These are phyloP conservation scores for Aspergillus sp. DNA, from an alignment of 2,329 filamentous ascomycete species.

Conservation along the genomic window DNA sequence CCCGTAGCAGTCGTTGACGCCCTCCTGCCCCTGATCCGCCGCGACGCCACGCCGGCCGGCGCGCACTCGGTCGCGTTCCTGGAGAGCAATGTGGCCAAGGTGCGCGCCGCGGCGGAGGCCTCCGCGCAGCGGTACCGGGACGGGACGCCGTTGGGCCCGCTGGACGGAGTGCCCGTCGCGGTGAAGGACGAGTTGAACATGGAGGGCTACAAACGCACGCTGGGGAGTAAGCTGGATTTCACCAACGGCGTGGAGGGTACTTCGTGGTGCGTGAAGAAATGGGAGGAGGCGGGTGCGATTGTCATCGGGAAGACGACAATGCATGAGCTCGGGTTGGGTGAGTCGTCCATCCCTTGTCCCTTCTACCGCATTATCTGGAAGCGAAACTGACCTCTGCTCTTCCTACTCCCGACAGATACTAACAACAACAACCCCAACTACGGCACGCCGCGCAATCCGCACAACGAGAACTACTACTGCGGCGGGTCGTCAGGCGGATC, in stretches of 20 bases:
- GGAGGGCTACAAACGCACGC: slow-evolving; percentile 66
- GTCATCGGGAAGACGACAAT: slow-evolving; percentile 75
- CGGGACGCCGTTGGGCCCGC: slow-evolving; percentile 63
- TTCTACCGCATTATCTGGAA: neutral
- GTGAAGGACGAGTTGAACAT: slow-evolving; percentile 80
- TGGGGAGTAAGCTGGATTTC: slow-evolving; percentile 63
- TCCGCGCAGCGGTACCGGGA: slow-evolving; percentile 71
- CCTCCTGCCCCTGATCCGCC: slow-evolving; percentile 68
- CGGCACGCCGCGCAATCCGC: slow-evolving; percentile 75
- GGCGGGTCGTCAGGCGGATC: slow-evolving; percentile 79
- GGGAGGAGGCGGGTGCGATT: slow-evolving; percentile 72
- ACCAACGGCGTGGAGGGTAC: slow-evolving; percentile 54
- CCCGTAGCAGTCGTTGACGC: slow-evolving; percentile 70
- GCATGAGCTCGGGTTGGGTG: slow-evolving; percentile 74
- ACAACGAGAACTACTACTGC: slow-evolving; percentile 73
- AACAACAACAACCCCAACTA: slow-evolving; percentile 77
- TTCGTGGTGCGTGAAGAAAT: slow-evolving; percentile 68
- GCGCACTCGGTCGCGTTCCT: slow-evolving; percentile 72
- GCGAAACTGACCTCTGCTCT: neutral
- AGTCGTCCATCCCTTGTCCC: slow-evolving; percentile 17
- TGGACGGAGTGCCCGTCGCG: slow-evolving; percentile 80
- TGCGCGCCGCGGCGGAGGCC: slow-evolving; percentile 66
- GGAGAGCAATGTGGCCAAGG: slow-evolving; percentile 62
- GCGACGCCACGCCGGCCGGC: slow-evolving; percentile 53
- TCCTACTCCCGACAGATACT: slow-evolving; percentile 52